Percentiles rank a stretch among this genome's conserved stretches.
Conservation (phyloP, 352 stramenopile species). For the Lagenidium giganteum region DNA sequence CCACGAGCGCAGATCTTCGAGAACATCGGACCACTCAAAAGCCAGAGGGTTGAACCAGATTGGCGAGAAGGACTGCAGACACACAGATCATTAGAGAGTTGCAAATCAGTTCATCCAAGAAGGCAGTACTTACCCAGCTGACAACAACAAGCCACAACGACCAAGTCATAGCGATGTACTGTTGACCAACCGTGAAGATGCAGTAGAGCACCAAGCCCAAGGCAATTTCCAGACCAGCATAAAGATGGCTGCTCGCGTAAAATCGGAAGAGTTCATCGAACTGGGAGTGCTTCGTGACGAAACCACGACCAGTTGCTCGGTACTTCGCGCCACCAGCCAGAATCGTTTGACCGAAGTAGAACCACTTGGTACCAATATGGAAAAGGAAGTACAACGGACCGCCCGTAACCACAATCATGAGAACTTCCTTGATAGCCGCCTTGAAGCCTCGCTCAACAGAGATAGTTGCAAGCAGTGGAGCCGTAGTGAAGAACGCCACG, state of each 20-base stretch:
- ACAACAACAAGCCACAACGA: constrained; percentile 95
- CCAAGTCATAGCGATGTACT: constrained; percentile 98
- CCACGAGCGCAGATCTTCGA: constrained; percentile 64
- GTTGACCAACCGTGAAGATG: constrained; percentile 89
- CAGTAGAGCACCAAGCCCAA: constrained; percentile 92
- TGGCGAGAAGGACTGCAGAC: constrained; percentile 65
- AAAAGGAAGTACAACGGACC: constrained; percentile 99
- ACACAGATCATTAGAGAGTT: no score
- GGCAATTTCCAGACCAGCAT: constrained; percentile 91
- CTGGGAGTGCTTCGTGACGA: constrained; percentile 97
- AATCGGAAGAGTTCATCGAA: constrained; percentile 99
- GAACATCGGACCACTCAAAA: constrained; percentile 92
- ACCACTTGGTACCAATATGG: constrained; percentile 99
- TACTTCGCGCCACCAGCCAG: constrained; percentile 98
- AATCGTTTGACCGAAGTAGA: constrained; percentile 99
- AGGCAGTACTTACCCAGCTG: no score
- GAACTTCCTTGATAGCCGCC: constrained; percentile 87
- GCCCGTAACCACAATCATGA: constrained; percentile 96
- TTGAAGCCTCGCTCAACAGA: constrained; percentile 98
- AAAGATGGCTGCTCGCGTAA: constrained; percentile 97
- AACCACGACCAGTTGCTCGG: constrained; percentile 95
- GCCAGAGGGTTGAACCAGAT: constrained; percentile 96
- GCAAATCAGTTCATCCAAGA: no score
- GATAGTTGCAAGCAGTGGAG: constrained; percentile 96
- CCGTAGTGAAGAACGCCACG: constrained; percentile 96